Conservation (phyloP, 768 basidiomycete genomes). For the Suillus subluteus region DNA sequence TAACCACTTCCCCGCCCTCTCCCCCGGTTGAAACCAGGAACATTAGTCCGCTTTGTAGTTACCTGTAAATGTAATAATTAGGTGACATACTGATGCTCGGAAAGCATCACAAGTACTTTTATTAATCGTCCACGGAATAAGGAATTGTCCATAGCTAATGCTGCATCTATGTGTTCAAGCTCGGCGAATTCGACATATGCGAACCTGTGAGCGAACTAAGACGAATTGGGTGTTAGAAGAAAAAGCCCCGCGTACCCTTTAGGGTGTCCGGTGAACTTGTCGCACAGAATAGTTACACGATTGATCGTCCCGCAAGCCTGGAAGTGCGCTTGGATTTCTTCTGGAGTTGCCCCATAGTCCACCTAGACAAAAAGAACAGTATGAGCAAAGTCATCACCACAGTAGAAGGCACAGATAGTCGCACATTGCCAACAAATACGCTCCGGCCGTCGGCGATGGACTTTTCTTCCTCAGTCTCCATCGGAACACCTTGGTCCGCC, state of each 20-base stretch:
- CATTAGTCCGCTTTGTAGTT: constrained; percentile 92
- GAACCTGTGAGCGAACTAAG: constrained; percentile 56
- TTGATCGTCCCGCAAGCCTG: constrained; percentile 98
- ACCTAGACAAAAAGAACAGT: constrained; percentile 57
- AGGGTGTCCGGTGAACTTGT: constrained; percentile 99
- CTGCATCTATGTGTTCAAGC: constrained; percentile 86
- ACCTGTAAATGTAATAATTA: constrained; percentile 55
- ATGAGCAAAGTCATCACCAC: constrained; percentile 14
- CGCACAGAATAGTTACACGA: constrained; percentile 97
- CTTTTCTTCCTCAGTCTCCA: constrained; percentile 87
- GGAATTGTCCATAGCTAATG: constrained; percentile 94
- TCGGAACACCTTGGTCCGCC: constrained; percentile 51
- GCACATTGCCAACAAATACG: constrained; percentile 94
- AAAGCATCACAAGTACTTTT: constrained; percentile 56
- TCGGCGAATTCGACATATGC: constrained; percentile 99
- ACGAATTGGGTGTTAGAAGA: constrained; percentile 14
- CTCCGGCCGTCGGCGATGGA: constrained; percentile 81
- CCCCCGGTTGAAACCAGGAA: constrained; percentile 89
- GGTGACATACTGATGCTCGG: not conserved
- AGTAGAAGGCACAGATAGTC: constrained; percentile 33
- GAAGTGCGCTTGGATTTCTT: constrained; percentile 98
- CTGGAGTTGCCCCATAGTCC: constrained; percentile 95
- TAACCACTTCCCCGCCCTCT: constrained; percentile 71
- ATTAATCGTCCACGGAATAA: constrained; percentile 91
- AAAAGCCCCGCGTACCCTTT: constrained; percentile 73